These are phyloP conservation scores for Dianthus caryophyllus DNA, from an alignment of 148 eudicot genomes.

Conservation along the genomic window DNA sequence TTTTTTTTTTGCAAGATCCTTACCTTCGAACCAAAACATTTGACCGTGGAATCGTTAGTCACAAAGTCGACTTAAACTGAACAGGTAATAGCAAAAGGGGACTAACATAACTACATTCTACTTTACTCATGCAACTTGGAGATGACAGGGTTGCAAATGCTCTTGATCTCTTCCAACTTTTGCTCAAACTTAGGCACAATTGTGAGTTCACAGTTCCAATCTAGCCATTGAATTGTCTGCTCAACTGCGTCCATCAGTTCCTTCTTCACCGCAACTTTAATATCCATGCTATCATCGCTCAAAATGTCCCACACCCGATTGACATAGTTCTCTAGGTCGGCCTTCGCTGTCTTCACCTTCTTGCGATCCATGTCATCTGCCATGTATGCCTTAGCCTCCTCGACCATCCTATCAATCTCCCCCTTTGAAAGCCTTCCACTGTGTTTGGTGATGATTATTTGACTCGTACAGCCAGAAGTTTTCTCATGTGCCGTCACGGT, in stretches of 20 bases:
- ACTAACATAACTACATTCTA: too few species aligned
- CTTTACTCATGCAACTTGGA: neutral
- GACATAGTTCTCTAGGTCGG: constrained; percentile 1
- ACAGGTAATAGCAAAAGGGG: too few species aligned
- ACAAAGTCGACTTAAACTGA: too few species aligned
- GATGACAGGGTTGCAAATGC: neutral
- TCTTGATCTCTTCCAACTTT: constrained; percentile 8
- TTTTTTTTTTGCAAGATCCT: too few species aligned
- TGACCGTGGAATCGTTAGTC: too few species aligned
- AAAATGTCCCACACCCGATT: neutral
- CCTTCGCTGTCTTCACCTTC: neutral
- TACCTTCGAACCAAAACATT: too few species aligned
- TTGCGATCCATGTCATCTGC: neutral
- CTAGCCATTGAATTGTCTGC: neutral
- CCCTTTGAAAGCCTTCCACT: neutral
- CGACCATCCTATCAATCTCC: constrained; percentile 1
- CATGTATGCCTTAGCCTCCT: neutral
- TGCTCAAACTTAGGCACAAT: neutral
- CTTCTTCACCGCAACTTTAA: neutral
- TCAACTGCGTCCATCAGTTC: constrained; percentile 1
- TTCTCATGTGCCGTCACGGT: neutral
- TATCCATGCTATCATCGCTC: neutral
- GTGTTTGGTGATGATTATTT: neutral
- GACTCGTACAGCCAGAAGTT: neutral
- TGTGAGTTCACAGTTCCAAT: neutral